A percentile compares a stretch with the other conserved stretches of the same genome.
phyloP scores from a whole-genome alignment of 108 stramenopile genomes.

The Stephanodiscus triporus region DNA sequence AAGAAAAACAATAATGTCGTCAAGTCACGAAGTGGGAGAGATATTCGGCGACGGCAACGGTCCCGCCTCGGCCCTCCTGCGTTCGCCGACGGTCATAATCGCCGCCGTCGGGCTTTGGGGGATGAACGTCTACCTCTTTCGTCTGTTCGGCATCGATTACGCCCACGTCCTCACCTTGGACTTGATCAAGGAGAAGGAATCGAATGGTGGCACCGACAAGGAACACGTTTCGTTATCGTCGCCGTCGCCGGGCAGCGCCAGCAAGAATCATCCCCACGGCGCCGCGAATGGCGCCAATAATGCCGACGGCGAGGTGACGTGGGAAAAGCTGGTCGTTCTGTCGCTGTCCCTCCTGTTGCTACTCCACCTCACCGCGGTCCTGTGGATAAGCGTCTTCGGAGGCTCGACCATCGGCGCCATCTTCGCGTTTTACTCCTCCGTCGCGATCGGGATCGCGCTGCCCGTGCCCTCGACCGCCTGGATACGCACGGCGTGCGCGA shows the following conservation, averaged over 20 bases:
- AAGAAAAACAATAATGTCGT: too few relatives aligned
- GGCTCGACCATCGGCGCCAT: slow-evolving; percentile 79
- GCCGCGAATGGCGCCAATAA: background rate
- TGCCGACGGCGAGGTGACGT: slow-evolving; percentile 51
- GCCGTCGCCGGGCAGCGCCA: slow-evolving; percentile 11
- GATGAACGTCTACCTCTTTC: slow-evolving; percentile 86
- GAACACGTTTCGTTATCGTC: slow-evolving; percentile 11
- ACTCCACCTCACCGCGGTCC: slow-evolving; percentile 59
- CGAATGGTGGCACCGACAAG: too few relatives aligned
- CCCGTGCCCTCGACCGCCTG: slow-evolving; percentile 68
- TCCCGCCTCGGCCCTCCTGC: slow-evolving; percentile 82
- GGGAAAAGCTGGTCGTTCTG: slow-evolving; percentile 62
- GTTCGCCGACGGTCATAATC: slow-evolving; percentile 83
- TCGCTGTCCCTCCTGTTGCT: slow-evolving; percentile 58
- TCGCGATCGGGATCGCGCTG: slow-evolving; percentile 57
- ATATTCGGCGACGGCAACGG: slow-evolving; percentile 81
- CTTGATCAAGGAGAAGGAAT: slow-evolving; percentile 59
- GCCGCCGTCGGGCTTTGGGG: slow-evolving; percentile 84
- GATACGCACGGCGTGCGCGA: slow-evolving; percentile 61
- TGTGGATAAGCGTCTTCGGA: slow-evolving; percentile 69
- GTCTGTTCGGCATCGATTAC: slow-evolving; percentile 80
- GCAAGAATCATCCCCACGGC: slow-evolving; percentile 6
- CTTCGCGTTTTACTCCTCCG: slow-evolving; percentile 66
- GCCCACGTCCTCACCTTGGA: slow-evolving; percentile 73
- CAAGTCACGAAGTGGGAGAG: slow-evolving; percentile 85